A percentile compares a stretch with the other conserved stretches of the same genome.
Evolutionary conservation across 768 basidiomycete genomes (phyloP).

Genomic region (Gelatoporia subvermispora): DNA sequence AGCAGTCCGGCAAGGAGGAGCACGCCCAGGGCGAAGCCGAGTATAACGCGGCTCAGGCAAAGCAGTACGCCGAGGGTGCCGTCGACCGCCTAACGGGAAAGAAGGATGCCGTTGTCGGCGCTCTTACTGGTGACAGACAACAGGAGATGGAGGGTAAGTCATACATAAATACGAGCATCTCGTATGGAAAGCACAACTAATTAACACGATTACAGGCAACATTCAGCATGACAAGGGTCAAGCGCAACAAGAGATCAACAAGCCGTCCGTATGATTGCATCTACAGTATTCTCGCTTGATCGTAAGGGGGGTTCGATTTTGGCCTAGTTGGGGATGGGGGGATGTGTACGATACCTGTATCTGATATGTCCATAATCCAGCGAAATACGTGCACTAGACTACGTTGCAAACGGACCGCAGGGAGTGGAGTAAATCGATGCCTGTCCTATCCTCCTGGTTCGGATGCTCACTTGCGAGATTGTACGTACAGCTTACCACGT

Average conservation of each 20-base stretch:
- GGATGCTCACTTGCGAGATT: too few relatives aligned
- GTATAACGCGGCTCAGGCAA: constrained; percentile 41
- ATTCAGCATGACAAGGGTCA: constrained; percentile 16
- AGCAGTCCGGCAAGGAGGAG: constrained; percentile 43
- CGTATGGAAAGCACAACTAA: not conserved
- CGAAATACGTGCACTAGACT: too few relatives aligned
- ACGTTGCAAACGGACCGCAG: too few relatives aligned
- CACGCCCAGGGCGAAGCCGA: constrained; percentile 44
- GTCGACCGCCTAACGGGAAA: constrained; percentile 44
- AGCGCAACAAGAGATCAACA: constrained; percentile 16
- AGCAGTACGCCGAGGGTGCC: constrained; percentile 47
- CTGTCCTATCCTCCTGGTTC: too few relatives aligned
- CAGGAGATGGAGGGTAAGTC: constrained; percentile 45
- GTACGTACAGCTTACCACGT: too few relatives aligned
- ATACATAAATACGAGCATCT: not conserved
- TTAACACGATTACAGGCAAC: constrained; percentile 8
- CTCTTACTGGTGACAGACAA: constrained; percentile 48
- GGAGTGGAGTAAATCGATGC: too few relatives aligned
- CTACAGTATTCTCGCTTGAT: not conserved
- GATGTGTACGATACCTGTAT: not conserved
- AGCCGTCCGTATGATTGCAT: not conserved
- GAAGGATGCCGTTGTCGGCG: constrained; percentile 51
- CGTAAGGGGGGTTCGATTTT: too few relatives aligned
- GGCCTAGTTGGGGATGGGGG: too few relatives aligned
- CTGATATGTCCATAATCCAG: too few relatives aligned